phyloP scores from a whole-genome alignment of 1,284 basidiomycete species.

The Sphaerobolus stellatus region DNA sequence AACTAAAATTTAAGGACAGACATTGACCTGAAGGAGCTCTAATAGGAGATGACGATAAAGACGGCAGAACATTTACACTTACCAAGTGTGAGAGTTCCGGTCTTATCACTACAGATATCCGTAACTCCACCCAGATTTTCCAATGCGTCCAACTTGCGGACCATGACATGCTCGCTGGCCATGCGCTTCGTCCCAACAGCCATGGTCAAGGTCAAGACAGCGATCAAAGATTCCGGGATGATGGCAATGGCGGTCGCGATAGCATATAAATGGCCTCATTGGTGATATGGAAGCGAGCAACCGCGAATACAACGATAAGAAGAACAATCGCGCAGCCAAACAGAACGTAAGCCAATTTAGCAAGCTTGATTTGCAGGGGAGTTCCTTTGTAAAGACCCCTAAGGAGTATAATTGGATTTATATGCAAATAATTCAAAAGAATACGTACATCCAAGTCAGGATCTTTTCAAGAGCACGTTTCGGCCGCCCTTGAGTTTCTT shows the following conservation, averaged over 20 bases:
- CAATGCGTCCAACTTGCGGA: slow-evolving; percentile 52
- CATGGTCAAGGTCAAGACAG: slow-evolving; percentile 45
- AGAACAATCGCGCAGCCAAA: slow-evolving; percentile 54
- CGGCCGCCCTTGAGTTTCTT: not conserved
- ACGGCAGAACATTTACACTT: not conserved
- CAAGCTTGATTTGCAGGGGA: slow-evolving; percentile 61
- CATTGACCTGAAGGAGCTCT: not conserved
- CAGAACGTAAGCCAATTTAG: slow-evolving; percentile 60
- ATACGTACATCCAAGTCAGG: slow-evolving; percentile 28
- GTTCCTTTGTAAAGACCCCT: slow-evolving; percentile 36
- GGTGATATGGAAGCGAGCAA: slow-evolving; percentile 45
- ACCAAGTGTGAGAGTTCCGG: slow-evolving; percentile 61
- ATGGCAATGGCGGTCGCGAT: slow-evolving; percentile 40
- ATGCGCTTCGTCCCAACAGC: slow-evolving; percentile 53
- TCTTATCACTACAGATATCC: slow-evolving; percentile 65
- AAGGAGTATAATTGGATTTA: not conserved
- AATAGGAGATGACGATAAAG: not conserved
- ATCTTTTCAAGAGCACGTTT: not conserved
- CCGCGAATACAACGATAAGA: slow-evolving; percentile 58
- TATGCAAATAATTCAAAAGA: slow-evolving; percentile 1
- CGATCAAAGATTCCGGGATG: slow-evolving; percentile 43
- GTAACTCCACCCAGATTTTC: slow-evolving; percentile 63
- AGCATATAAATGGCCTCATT: slow-evolving; percentile 48
- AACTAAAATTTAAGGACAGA: slow-evolving; percentile 6
- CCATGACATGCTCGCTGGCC: slow-evolving; percentile 50